Conservation (phyloP, 1,284 basidiomycete genomes). For the Ustilago tritici region DNA sequence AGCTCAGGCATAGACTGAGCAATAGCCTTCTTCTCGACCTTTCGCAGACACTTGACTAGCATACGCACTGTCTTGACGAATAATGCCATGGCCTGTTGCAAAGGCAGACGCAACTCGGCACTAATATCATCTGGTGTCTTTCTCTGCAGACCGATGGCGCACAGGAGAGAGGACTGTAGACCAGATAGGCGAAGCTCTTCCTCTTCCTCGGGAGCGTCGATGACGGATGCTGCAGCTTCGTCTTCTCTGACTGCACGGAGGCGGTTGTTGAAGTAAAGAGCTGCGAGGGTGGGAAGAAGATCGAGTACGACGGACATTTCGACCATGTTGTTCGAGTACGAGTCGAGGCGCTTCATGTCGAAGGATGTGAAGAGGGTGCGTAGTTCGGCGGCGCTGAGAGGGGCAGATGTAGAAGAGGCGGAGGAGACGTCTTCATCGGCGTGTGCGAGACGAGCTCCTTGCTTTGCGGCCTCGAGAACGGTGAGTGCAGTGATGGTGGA, state of each 20-base stretch:
- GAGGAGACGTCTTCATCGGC: slow-evolving; percentile 19
- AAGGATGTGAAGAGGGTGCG: slow-evolving; percentile 84
- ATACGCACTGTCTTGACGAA: slow-evolving; percentile 92
- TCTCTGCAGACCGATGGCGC: slow-evolving; percentile 87
- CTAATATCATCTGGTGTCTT: slow-evolving; percentile 83
- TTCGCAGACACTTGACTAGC: slow-evolving; percentile 81
- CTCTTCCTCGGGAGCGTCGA: slow-evolving; percentile 45
- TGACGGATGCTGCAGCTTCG: slow-evolving; percentile 49
- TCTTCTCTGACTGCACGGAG: slow-evolving; percentile 63
- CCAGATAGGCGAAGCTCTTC: slow-evolving; percentile 57
- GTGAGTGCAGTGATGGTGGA: slow-evolving; percentile 86
- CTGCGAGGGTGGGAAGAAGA: slow-evolving; percentile 82
- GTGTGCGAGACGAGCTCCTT: slow-evolving; percentile 71
- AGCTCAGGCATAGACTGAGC: slow-evolving; percentile 48
- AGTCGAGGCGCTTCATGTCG: slow-evolving; percentile 93
- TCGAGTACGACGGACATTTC: slow-evolving; percentile 97
- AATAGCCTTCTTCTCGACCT: slow-evolving; percentile 77
- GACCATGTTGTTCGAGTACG: slow-evolving; percentile 94
- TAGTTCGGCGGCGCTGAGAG: slow-evolving; percentile 76
- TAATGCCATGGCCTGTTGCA: slow-evolving; percentile 87
- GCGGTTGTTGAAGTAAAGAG: slow-evolving; percentile 82
- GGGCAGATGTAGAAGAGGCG: slow-evolving; percentile 16
- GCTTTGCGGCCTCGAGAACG: slow-evolving; percentile 85
- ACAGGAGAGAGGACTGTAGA: slow-evolving; percentile 59
- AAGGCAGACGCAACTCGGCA: slow-evolving; percentile 77